phyloP scores from a whole-genome alignment of 331 rosid species.

The Malus hybrid region DNA sequence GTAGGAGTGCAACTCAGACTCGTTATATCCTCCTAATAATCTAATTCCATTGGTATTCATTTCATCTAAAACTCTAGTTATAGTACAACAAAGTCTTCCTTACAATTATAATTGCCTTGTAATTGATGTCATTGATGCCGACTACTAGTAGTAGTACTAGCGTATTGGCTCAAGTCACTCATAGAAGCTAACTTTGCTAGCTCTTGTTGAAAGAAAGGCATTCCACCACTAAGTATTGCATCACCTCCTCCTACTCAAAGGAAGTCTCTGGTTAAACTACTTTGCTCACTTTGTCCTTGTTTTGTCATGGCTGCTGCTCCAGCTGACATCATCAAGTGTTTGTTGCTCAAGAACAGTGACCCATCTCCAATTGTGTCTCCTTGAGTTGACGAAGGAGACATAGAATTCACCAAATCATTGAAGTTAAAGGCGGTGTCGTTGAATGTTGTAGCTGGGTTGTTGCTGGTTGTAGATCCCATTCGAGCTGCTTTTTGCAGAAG shows the following conservation, averaged over 20 bases:
- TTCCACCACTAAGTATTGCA: background rate
- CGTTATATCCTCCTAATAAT: background rate
- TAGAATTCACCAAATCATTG: constrained; percentile 18
- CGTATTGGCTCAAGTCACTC: constrained; percentile 44
- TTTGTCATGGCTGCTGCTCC: background rate
- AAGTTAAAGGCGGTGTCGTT: constrained; percentile 13
- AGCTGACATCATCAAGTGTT: constrained; percentile 15
- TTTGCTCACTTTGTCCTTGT: constrained; percentile 18
- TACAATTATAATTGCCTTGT: background rate
- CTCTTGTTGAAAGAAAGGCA: constrained; percentile 44
- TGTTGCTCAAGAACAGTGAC: constrained; percentile 10
- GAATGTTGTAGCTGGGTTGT: constrained; percentile 7
- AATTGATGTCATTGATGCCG: constrained; percentile 24
- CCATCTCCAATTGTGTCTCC: constrained; percentile 14
- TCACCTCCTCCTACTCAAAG: constrained; percentile 73
- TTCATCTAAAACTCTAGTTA: background rate
- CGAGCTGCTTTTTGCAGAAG: constrained; percentile 54
- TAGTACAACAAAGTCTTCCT: constrained; percentile 28
- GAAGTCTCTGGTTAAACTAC: constrained; percentile 71
- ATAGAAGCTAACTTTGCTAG: constrained; percentile 41
- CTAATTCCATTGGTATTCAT: background rate
- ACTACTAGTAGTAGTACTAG: constrained; percentile 5
- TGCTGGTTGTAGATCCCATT: constrained; percentile 51
- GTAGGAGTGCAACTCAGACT: constrained; percentile 5
- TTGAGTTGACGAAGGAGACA: constrained; percentile 14